A percentile compares a stretch with the other conserved stretches of the same genome.
These are phyloP conservation scores for Beauveria varroae DNA, from an alignment of 2,329 filamentous ascomycete genomes.

Conservation along the genomic window DNA sequence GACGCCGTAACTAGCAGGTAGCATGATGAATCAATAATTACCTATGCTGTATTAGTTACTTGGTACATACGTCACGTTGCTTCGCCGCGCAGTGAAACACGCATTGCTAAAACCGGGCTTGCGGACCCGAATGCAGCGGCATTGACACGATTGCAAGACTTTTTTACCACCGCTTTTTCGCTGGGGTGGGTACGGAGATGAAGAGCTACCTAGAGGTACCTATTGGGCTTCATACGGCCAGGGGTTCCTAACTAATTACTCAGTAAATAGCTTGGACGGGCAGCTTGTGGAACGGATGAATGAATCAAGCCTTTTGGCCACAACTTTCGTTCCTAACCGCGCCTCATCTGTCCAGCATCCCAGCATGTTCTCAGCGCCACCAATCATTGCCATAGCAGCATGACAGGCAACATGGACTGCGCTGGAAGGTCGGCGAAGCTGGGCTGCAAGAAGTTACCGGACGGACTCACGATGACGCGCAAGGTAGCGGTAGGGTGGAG, in stretches of 20 bases:
- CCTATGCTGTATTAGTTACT: no score
- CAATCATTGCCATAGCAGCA: not conserved
- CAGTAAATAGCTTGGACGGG: not conserved
- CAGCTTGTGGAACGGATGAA: not conserved
- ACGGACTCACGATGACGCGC: not conserved
- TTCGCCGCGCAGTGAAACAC: not conserved
- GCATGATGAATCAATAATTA: not conserved
- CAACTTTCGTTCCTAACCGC: not conserved
- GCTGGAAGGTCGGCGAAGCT: not conserved
- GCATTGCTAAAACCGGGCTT: not conserved
- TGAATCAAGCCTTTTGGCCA: not conserved
- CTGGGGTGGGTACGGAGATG: not conserved
- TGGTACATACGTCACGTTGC: not conserved
- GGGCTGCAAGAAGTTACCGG: not conserved
- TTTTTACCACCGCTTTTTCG: not conserved
- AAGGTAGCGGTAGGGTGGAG: conserved; percentile 3
- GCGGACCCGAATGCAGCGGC: not conserved
- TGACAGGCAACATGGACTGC: not conserved
- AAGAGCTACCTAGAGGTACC: no score
- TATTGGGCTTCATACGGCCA: not conserved
- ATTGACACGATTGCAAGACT: not conserved
- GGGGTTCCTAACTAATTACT: not conserved
- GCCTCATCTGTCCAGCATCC: not conserved
- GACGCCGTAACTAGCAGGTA: not conserved
- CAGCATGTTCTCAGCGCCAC: not conserved